Percentiles rank a stretch among this genome's conserved stretches.
phyloP scores from a whole-genome alignment of 306 rosid genomes.

The Prunus armeniaca region DNA sequence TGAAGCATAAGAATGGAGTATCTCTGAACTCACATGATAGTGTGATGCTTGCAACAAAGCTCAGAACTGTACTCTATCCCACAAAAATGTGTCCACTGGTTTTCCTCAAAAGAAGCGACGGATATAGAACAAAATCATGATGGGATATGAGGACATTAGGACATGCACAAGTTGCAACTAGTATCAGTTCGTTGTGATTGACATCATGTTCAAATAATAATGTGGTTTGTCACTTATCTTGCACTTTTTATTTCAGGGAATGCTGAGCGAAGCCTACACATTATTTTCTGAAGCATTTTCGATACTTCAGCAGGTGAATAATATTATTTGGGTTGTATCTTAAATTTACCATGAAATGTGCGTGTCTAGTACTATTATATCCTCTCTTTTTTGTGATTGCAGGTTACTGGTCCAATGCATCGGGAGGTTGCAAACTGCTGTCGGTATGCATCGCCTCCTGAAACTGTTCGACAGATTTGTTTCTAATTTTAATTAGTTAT shows the following conservation, averaged over 20 bases:
- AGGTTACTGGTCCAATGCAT: constrained; percentile 99
- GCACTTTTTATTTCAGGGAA: constrained; percentile 53
- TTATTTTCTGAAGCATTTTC: constrained; percentile 96
- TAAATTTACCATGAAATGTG: background rate
- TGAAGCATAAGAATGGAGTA: too few relatives aligned
- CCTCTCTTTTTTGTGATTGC: constrained; percentile 12
- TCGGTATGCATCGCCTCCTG: constrained; percentile 49
- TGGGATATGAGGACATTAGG: too few relatives aligned
- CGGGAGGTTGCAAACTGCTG: constrained; percentile 98
- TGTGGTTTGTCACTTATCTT: background rate
- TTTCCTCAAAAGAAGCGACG: too few relatives aligned
- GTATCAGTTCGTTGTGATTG: background rate
- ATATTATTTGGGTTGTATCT: constrained; percentile 19
- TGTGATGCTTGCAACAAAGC: too few relatives aligned
- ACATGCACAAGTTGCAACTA: background rate
- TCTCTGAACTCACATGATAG: too few relatives aligned
- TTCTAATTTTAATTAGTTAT: background rate
- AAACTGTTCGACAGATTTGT: constrained; percentile 4
- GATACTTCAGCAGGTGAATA: constrained; percentile 85
- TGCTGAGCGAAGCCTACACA: constrained; percentile 96
- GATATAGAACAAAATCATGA: too few relatives aligned
- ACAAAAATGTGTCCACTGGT: too few relatives aligned
- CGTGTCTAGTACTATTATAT: constrained; percentile 3
- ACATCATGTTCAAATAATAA: background rate
- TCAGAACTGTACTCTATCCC: too few relatives aligned